A percentile compares a stretch with the other conserved stretches of the same genome.
phyloP scores from a whole-genome alignment of 1,139 yeast species.

The Protomyces inundatus region DNA sequence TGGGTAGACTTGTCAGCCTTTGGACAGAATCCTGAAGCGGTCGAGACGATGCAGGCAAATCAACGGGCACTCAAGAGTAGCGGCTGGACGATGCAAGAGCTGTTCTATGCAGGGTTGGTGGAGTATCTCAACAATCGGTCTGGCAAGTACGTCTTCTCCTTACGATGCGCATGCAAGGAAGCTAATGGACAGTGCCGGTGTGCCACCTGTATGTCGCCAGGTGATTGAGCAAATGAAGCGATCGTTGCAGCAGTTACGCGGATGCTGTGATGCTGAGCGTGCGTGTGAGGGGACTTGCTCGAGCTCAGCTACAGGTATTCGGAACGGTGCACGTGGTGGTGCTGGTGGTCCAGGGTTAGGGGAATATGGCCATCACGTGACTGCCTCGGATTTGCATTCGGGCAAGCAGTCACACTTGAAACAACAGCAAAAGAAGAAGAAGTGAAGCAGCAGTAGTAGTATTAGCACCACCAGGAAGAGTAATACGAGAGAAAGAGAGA shows the following conservation, averaged over 20 bases:
- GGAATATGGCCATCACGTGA: no score
- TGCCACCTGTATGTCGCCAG: neutral
- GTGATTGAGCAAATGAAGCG: slow-evolving; percentile 1
- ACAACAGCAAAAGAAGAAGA: no score
- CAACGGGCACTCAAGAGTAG: neutral
- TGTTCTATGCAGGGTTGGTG: neutral
- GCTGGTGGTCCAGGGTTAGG: no score
- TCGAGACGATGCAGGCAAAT: neutral
- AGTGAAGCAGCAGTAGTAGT: no score
- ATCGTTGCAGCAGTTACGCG: neutral
- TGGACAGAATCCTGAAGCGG: neutral
- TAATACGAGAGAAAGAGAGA: neutral
- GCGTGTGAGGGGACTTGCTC: neutral
- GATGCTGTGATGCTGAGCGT: neutral
- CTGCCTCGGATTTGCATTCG: no score
- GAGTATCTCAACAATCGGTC: neutral
- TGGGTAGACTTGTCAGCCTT: neutral
- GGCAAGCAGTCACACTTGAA: no score
- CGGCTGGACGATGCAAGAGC: neutral
- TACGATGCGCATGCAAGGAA: neutral
- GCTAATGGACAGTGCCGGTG: neutral
- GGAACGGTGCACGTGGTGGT: no score
- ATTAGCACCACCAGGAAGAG: neutral
- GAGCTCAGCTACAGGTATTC: no score
- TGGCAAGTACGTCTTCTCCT: neutral